Evolutionary conservation across 2,329 filamentous ascomycete species (phyloP).

Genomic region (Gyromitra esculenta): DNA sequence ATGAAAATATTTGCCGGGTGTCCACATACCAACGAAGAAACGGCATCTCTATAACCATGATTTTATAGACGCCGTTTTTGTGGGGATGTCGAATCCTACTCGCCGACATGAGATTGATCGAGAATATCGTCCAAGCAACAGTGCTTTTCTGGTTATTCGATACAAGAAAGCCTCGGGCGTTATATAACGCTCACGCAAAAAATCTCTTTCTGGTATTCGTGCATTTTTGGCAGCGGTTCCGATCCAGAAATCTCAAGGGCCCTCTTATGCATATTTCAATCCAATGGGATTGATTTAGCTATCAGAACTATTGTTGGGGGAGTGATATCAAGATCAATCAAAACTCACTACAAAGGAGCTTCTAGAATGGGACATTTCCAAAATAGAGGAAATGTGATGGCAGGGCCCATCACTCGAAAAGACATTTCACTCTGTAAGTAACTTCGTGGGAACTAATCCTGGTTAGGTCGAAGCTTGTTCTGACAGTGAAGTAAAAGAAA

Average conservation of each 20-base stretch:
- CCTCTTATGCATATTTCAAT: not conserved
- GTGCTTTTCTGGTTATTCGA: not conserved
- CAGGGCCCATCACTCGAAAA: not conserved
- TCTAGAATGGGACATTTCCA: not conserved
- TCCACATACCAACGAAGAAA: not conserved
- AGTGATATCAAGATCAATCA: not conserved
- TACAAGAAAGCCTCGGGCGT: not conserved
- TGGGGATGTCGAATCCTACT: not conserved
- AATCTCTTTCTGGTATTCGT: not conserved
- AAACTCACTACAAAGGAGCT: not conserved
- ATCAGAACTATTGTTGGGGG: not conserved
- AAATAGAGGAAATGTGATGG: not conserved
- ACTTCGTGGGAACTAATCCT: not conserved
- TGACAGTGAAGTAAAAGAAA: not conserved
- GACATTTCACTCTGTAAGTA: not conserved
- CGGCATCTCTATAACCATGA: not conserved
- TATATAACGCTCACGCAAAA: not conserved
- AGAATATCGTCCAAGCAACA: not conserved
- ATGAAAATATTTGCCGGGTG: not conserved
- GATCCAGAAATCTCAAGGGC: not conserved
- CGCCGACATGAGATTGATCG: conserved; percentile 3
- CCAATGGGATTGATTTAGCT: not conserved
- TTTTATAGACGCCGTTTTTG: conserved; percentile 2
- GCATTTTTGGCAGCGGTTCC: not conserved
- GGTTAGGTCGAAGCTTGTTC: not conserved